Percentiles rank a stretch among this genome's conserved stretches.
These are phyloP conservation scores for Pichia sp. DNA, from an alignment of 1,139 yeast species.

Conservation along the genomic window DNA sequence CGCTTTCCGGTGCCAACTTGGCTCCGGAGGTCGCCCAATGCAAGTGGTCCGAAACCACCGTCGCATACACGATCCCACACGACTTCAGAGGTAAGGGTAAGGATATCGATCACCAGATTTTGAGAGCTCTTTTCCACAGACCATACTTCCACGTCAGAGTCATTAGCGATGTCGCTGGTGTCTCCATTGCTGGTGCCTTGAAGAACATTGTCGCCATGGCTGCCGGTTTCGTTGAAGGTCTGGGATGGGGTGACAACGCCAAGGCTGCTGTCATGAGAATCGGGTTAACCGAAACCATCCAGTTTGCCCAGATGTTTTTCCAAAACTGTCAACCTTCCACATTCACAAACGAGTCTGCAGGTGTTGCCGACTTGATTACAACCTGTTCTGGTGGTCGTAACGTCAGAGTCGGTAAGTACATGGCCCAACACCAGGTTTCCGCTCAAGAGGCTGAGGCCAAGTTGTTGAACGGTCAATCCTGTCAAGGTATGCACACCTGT, in stretches of 20 bases:
- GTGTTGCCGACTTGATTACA: slow-evolving; percentile 95
- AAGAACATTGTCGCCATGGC: slow-evolving; percentile 91
- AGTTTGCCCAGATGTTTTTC: slow-evolving; percentile 71
- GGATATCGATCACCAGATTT: slow-evolving; percentile 65
- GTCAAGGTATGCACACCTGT: slow-evolving; percentile 88
- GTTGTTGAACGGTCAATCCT: slow-evolving; percentile 85
- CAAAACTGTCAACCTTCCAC: slow-evolving; percentile 70
- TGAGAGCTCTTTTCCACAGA: slow-evolving; percentile 83
- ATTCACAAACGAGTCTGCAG: slow-evolving; percentile 87
- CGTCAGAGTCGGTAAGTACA: slow-evolving; percentile 78
- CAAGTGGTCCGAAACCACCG: slow-evolving; percentile 93
- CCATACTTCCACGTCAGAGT: slow-evolving; percentile 93
- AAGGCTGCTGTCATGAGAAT: slow-evolving; percentile 94
- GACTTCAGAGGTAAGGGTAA: slow-evolving; percentile 67
- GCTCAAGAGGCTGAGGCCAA: slow-evolving; percentile 79
- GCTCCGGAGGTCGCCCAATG: slow-evolving; percentile 93
- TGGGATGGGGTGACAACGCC: slow-evolving; percentile 98
- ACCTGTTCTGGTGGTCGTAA: slow-evolving; percentile 97
- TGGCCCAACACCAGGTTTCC: slow-evolving; percentile 64
- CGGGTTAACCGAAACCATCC: slow-evolving; percentile 82
- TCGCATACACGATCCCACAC: slow-evolving; percentile 72
- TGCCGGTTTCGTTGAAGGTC: slow-evolving; percentile 92
- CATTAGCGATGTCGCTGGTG: slow-evolving; percentile 87
- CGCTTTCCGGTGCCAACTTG: slow-evolving; percentile 88
- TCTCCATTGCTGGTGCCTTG: slow-evolving; percentile 90